phyloP scores from a whole-genome alignment of 129 eudicot genomes.

The Saussurea involucrata region DNA sequence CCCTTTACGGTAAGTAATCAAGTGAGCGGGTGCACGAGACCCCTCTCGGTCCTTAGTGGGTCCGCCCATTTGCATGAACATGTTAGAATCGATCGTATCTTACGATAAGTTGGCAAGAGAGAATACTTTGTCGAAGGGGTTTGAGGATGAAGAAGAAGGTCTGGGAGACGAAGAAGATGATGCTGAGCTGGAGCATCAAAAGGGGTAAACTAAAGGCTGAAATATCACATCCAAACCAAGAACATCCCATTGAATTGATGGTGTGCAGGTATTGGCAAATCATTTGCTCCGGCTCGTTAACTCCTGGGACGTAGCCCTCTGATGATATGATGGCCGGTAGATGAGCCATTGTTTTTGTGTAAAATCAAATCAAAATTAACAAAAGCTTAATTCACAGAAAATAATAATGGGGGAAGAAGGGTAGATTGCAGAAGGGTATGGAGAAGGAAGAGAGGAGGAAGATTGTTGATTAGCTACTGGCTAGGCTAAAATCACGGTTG shows the following conservation, averaged over 20 bases:
- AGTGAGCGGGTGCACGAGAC: too few relatives aligned
- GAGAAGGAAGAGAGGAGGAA: constrained; percentile 18
- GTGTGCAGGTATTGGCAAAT: constrained; percentile 42
- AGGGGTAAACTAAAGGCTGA: constrained; percentile 39
- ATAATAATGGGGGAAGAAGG: neutral
- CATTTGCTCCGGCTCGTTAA: constrained; percentile 27
- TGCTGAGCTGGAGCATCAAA: constrained; percentile 33
- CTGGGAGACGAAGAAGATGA: constrained; percentile 39
- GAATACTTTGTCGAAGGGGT: constrained; percentile 56
- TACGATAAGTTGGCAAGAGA: constrained; percentile 68
- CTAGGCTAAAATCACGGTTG: constrained; percentile 14
- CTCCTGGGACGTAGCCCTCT: constrained; percentile 34
- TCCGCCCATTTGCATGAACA: too few relatives aligned
- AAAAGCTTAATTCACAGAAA: neutral
- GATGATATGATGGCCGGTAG: constrained; percentile 33
- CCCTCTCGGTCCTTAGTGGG: too few relatives aligned
- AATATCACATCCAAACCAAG: constrained; percentile 45
- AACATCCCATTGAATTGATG: constrained; percentile 31
- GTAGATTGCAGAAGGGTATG: neutral
- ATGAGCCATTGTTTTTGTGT: constrained; percentile 16
- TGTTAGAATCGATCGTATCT: constrained; percentile 13
- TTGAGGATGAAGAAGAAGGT: constrained; percentile 28
- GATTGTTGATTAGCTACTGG: constrained; percentile 12
- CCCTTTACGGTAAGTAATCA: too few relatives aligned
- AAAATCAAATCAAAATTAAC: neutral